Evolutionary conservation across 2,329 filamentous ascomycete species (phyloP).

Genomic region (Microdochium trichocladiopsis): DNA sequence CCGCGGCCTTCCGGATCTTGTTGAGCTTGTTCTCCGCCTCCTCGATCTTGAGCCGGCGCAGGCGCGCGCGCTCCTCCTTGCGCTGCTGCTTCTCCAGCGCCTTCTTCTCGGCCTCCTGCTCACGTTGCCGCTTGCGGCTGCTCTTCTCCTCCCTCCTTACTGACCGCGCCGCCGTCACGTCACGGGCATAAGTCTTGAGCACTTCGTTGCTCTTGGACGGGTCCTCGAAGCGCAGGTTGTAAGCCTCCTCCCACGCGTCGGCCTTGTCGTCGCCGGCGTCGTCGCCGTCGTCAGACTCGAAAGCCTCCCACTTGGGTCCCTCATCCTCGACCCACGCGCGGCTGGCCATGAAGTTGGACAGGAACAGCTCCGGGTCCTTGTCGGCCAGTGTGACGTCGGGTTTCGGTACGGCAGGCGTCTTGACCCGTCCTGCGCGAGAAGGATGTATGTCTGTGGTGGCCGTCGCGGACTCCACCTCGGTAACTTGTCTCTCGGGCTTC

Average conservation of each 20-base stretch:
- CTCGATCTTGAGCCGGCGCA: slow-evolving; percentile 84
- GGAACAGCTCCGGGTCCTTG: slow-evolving; percentile 81
- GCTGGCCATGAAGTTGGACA: slow-evolving; percentile 93
- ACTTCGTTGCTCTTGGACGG: slow-evolving; percentile 82
- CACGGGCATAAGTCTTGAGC: slow-evolving; percentile 82
- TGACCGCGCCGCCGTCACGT: slow-evolving; percentile 72
- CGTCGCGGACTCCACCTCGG: slow-evolving; percentile 19
- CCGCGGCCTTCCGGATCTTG: slow-evolving; percentile 85
- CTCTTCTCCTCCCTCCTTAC: slow-evolving; percentile 79
- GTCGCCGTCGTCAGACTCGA: slow-evolving; percentile 82
- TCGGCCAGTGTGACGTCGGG: slow-evolving; percentile 69
- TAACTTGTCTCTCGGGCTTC: slow-evolving; percentile 8
- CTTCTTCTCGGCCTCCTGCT: slow-evolving; percentile 68
- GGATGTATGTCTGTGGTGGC: slow-evolving; percentile 43
- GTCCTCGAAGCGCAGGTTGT: slow-evolving; percentile 94
- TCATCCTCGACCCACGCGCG: slow-evolving; percentile 78
- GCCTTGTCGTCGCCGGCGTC: slow-evolving; percentile 65
- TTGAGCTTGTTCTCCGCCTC: slow-evolving; percentile 82
- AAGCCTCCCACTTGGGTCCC: slow-evolving; percentile 63
- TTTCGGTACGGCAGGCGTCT: slow-evolving; percentile 44
- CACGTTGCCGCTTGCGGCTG: slow-evolving; percentile 69
- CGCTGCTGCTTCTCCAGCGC: slow-evolving; percentile 71
- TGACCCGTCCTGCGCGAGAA: slow-evolving; percentile 33
- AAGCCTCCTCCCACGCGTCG: slow-evolving; percentile 85
- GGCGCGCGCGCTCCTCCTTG: slow-evolving; percentile 72